phyloP scores from a whole-genome alignment of 805 yeast species.

The Candida piceae region DNA sequence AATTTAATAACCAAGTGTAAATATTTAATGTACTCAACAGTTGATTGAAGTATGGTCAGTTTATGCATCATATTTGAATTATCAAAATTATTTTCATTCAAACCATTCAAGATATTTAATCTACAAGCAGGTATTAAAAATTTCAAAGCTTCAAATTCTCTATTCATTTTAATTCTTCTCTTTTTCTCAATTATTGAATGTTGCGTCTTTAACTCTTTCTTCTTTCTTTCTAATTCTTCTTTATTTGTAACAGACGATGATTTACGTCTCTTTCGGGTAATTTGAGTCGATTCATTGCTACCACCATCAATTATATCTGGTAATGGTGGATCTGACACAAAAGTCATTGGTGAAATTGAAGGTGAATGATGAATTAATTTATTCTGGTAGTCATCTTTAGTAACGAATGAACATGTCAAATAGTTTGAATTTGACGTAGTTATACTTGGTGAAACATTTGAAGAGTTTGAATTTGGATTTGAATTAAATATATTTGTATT shows the following conservation, averaged over 20 bases:
- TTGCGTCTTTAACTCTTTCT: slow-evolving; percentile 47
- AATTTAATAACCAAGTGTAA: slow-evolving; percentile 54
- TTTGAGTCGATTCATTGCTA: slow-evolving; percentile 1
- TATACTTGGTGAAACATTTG: no score
- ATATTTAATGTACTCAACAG: slow-evolving; percentile 74
- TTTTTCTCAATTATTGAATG: slow-evolving; percentile 80
- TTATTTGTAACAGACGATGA: slow-evolving; percentile 21
- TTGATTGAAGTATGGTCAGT: slow-evolving; percentile 72
- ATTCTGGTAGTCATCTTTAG: slow-evolving; percentile 24
- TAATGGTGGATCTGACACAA: slow-evolving; percentile 17
- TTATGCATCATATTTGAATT: slow-evolving; percentile 54
- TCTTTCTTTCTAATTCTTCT: slow-evolving; percentile 35
- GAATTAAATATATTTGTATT: slow-evolving; percentile 5
- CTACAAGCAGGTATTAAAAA: slow-evolving; percentile 77
- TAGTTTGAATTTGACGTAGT: slow-evolving; percentile 21
- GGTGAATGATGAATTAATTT: slow-evolving; percentile 25
- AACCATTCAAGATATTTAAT: slow-evolving; percentile 32
- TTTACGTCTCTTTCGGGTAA: slow-evolving; percentile 23
- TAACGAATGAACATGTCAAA: slow-evolving; percentile 27
- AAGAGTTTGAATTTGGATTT: no score
- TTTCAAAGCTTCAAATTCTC: slow-evolving; percentile 79
- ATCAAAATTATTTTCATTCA: slow-evolving; percentile 26
- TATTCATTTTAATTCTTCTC: slow-evolving; percentile 70
- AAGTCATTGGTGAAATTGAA: slow-evolving; percentile 30
- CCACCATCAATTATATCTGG: not conserved